Conservation (phyloP, 257 asterid genomes). For the Anisodus acutangulus region DNA sequence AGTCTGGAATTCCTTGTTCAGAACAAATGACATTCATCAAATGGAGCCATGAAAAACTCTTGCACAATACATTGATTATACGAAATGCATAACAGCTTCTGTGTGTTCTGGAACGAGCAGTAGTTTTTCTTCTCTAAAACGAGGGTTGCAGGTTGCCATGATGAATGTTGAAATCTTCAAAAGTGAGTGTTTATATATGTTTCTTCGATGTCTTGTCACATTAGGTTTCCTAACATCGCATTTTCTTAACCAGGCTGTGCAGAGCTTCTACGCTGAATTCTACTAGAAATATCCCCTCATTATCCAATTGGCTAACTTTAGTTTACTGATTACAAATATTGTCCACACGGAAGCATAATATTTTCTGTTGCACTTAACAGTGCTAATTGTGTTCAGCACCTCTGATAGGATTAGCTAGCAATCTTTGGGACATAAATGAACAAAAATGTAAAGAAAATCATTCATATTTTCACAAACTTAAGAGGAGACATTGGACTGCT, state of each 20-base stretch:
- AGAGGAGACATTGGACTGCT: not conserved
- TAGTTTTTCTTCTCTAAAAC: not conserved
- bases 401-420: not conserved
- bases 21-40: not conserved
- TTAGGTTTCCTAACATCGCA: not conserved
- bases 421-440: not conserved
- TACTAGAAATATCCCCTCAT: not conserved
- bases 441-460: not conserved
- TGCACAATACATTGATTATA: not conserved
- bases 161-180: not conserved
- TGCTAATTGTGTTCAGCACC: not conserved
- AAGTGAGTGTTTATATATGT: not conserved
- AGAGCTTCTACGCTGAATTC: not conserved
- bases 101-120: not conserved
- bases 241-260: not conserved
- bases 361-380: not conserved
- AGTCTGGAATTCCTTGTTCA: constrained; percentile 10
- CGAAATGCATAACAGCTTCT: constrained; percentile 10
- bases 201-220: not conserved
- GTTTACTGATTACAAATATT: not conserved
- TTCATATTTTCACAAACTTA: not conserved
- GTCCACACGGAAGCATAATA: not conserved
- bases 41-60: not conserved
- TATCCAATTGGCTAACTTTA: not conserved
- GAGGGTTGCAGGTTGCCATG: not conserved